A percentile compares a stretch with the other conserved stretches of the same genome.
These are phyloP conservation scores for Scorias spongiosa DNA, from an alignment of 2,329 filamentous ascomycete species.

Conservation along the genomic window DNA sequence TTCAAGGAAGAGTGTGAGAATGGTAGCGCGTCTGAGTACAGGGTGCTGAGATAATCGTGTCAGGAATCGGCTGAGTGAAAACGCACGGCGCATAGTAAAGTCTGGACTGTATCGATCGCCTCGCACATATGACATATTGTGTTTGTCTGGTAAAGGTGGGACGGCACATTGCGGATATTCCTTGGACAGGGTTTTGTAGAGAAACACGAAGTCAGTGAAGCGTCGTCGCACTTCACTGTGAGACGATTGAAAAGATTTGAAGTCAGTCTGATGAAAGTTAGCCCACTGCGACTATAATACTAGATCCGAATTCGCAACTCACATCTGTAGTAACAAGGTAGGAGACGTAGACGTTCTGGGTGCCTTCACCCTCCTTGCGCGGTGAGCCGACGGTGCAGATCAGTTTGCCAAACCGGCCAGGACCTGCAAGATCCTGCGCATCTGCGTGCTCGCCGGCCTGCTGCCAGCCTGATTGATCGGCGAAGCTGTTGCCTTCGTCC, in stretches of 20 bases:
- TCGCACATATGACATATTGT: conserved; percentile 97
- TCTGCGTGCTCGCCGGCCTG: conserved; percentile 37
- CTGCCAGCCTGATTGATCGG: conserved; percentile 64
- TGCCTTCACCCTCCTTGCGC: conserved; percentile 89
- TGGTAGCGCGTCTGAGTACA: conserved; percentile 63
- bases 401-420: conserved; percentile 56
- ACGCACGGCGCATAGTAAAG: conserved; percentile 76
- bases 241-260: conserved; percentile 76
- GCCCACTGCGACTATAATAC: conserved; percentile 1
- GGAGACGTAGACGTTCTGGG: conserved; percentile 91
- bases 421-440: conserved; percentile 43
- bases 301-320: conserved; percentile 12
- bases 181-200: conserved; percentile 75
- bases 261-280: conserved; percentile 56
- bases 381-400: conserved; percentile 73
- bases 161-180: conserved; percentile 88
- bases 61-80: conserved; percentile 84
- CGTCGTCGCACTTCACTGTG: conserved; percentile 70
- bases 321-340: conserved; percentile 88
- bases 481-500: conserved; percentile 49
- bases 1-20: conserved; percentile 83
- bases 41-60: conserved; percentile 77
- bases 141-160: conserved; percentile 90
- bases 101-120: conserved; percentile 89
- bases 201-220: conserved; percentile 95